These are phyloP conservation scores for Arctium lappa DNA, from an alignment of 129 eudicot genomes.

Conservation along the genomic window DNA sequence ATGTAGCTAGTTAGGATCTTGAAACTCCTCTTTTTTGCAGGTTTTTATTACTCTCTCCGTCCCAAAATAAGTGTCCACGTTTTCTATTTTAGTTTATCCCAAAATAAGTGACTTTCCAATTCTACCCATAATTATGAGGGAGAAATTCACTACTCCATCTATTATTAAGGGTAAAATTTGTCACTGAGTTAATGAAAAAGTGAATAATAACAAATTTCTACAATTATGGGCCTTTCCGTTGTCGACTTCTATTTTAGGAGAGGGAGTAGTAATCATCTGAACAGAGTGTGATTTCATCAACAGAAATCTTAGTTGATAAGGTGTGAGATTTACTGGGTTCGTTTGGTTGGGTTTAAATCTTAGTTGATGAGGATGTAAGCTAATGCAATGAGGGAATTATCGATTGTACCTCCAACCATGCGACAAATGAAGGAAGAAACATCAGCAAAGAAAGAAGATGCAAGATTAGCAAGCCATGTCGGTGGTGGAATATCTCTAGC, in stretches of 20 bases:
- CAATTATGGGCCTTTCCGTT: no score
- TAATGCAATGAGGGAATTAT: not conserved
- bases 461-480: constrained; percentile 79
- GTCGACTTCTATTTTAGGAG: no score
- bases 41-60: not conserved
- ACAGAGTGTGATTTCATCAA: not conserved
- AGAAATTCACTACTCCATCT: not conserved
- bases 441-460: constrained; percentile 69
- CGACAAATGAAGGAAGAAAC: constrained; percentile 84
- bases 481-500: constrained; percentile 81
- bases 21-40: not conserved
- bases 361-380: not conserved
- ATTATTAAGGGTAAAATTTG: not conserved
- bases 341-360: no score
- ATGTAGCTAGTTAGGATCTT: constrained; percentile 8
- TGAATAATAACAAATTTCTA: not conserved
- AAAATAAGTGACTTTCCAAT: no score
- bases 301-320: not conserved
- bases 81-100: no score
- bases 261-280: not conserved
- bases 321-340: no score
- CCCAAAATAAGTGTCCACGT: not conserved
- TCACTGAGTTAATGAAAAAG: not conserved
- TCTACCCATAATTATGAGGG: not conserved
- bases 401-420: constrained; percentile 83